Conservation (phyloP, 345 rosid species). For the Arabis alpina region DNA sequence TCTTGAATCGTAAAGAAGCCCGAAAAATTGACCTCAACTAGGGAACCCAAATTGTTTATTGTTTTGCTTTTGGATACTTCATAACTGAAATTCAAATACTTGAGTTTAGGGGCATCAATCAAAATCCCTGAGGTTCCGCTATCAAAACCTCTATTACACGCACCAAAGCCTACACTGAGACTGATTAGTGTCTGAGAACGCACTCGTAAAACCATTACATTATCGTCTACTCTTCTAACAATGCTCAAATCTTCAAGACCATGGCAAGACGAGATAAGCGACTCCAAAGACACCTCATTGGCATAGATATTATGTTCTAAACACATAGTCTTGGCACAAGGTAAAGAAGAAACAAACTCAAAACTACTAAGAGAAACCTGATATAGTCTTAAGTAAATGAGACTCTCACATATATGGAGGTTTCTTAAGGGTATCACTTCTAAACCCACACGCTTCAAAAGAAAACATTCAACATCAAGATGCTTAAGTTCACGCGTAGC, state of each 20-base stretch:
- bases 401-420: neutral
- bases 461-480: neutral
- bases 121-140: neutral
- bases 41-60: neutral
- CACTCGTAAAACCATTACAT: neutral
- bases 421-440: neutral
- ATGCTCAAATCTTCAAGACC: slow-evolving; percentile 24
- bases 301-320: neutral
- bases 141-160: fast-evolving
- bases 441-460: neutral
- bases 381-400: neutral
- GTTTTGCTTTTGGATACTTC: neutral
- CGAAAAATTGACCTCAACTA: neutral
- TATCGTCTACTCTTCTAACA: slow-evolving; percentile 1
- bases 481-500: neutral
- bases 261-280: slow-evolving; percentile 12
- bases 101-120: slow-evolving; percentile 19
- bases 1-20: neutral
- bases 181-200: slow-evolving; percentile 20
- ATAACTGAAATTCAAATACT: slow-evolving; percentile 1
- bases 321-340: neutral
- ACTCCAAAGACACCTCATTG: neutral
- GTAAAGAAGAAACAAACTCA: slow-evolving; percentile 11
- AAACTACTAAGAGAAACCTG: neutral
- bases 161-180: neutral